Base-by-base conservation (phyloP, 768 basidiomycete genomes). In the Rhizopogon sp. region DNA sequence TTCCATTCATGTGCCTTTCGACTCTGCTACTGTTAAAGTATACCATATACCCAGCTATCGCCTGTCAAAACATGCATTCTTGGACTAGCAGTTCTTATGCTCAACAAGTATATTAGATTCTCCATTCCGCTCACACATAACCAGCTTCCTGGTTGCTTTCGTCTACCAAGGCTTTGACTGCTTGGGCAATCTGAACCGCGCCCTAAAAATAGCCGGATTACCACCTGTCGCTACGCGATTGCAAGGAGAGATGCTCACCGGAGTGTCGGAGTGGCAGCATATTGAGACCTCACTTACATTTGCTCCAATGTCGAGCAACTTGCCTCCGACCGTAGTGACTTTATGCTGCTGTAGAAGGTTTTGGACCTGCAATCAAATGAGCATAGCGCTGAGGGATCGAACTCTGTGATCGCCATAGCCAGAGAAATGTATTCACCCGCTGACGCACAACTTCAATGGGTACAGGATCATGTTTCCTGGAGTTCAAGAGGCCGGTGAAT, bases 231-330 rank as follows among this genome's bases (percentile, higher is more conserved):
- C 8, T 16, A 8, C 7, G 35, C 14, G 14, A 35, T 47, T 22
- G 14, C 13, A 35, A 49, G 43, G 13, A 3, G 20, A 43, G 51
- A 39, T 53, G 63, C 81, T 63, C 39, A 84, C 80, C 1, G 84
- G 82, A 0, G 81, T 84, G 54, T 85, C 83, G 0, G 82, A 85
- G 62, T 85, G 84, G 56, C 80, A 81, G 53, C 83, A 86, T 20
- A 86, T 84, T 4, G 84, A 79, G 0, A 85, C 80, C 50, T 82
- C 79, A 0, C 60, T 53, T 8, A 84, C 62, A 47, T 74, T 71
- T 5, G 69, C 64, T 5, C 75, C 76, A 2, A 84, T 66, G 2
- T 78, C 75, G 1, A 84, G 58, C 49, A 61, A 66, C 0, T 63
- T 68, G 3, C 76, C 78, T 25, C 67, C 64, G 1, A 71, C 66